Percentiles rank a stretch among this genome's conserved stretches.
Evolutionary conservation across 345 rosid species (phyloP).

Genomic region (Anastatica hierochuntica): DNA sequence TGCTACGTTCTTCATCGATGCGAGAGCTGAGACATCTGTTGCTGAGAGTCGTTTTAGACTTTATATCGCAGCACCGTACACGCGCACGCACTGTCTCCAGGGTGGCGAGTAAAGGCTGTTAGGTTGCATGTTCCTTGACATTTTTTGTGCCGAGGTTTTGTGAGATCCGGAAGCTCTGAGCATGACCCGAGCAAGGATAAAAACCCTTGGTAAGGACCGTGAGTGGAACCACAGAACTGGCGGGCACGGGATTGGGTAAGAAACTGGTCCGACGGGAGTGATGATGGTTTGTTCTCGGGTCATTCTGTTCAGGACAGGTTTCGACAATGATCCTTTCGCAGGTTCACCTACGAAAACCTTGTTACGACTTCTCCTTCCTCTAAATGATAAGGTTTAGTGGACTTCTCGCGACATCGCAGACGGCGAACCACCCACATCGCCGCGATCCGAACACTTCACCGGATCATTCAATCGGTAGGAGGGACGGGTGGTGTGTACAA

Average conservation of each 20-base stretch:
- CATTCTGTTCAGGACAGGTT: slow-evolving; percentile 8
- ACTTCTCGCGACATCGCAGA: background rate
- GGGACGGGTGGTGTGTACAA: background rate
- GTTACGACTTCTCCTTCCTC: background rate
- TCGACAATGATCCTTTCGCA: slow-evolving; percentile 18
- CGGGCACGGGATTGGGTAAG: background rate
- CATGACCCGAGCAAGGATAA: background rate
- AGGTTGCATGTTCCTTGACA: background rate
- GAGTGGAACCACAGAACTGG: background rate
- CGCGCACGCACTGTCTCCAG: background rate
- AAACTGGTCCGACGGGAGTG: background rate
- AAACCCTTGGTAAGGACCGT: background rate
- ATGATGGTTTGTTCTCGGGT: background rate
- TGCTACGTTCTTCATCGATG: slow-evolving; percentile 4
- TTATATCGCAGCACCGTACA: background rate
- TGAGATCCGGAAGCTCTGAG: background rate
- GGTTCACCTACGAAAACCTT: background rate
- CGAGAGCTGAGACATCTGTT: slow-evolving; percentile 16
- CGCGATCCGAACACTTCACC: background rate
- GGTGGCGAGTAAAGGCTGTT: background rate
- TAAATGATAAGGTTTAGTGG: background rate
- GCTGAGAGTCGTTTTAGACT: background rate
- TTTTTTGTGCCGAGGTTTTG: background rate
- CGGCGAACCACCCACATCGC: background rate
- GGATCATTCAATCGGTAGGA: background rate